These are phyloP conservation scores for Xerocomus brunneocitrinus DNA, from an alignment of 768 basidiomycete genomes.

Conservation along the genomic window DNA sequence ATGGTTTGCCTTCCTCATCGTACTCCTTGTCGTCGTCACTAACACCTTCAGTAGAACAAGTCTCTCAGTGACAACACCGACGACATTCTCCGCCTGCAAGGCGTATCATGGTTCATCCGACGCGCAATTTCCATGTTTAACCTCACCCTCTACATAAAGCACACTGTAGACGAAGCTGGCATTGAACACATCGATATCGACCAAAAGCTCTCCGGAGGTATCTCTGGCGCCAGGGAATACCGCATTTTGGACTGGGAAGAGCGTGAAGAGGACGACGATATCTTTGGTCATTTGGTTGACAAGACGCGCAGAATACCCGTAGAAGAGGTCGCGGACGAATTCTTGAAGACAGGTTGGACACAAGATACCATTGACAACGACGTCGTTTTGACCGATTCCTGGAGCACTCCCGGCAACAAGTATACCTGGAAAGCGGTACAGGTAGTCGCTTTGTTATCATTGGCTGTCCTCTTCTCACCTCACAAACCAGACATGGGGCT, in stretches of 20 bases:
- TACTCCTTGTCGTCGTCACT: neutral
- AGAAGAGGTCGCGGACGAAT: slow-evolving; percentile 43
- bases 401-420: slow-evolving; percentile 56
- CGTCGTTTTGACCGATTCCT: slow-evolving; percentile 35
- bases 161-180: slow-evolving; percentile 55
- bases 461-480: neutral
- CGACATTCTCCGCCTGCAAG: slow-evolving; percentile 63
- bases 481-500: slow-evolving; percentile 50
- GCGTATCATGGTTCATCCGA: slow-evolving; percentile 68
- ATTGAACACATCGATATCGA: slow-evolving; percentile 66
- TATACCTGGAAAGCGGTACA: slow-evolving; percentile 60
- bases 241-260: slow-evolving; percentile 55
- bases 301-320: slow-evolving; percentile 49
- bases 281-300: slow-evolving; percentile 58
- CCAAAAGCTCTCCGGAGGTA: slow-evolving; percentile 59
- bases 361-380: slow-evolving; percentile 35
- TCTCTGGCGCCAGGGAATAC: slow-evolving; percentile 52
- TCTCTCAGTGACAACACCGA: slow-evolving; percentile 57
- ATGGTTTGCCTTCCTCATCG: slow-evolving; percentile 43
- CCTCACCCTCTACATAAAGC: slow-evolving; percentile 58
- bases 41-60: slow-evolving; percentile 51
- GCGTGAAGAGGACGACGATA: slow-evolving; percentile 47
- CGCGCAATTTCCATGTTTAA: slow-evolving; percentile 54
- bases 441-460: slow-evolving; percentile 34
- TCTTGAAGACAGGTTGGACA: slow-evolving; percentile 41